phyloP scores from a whole-genome alignment of 176 grass and related monocot genomes.

The Cenchrus purpureus region DNA sequence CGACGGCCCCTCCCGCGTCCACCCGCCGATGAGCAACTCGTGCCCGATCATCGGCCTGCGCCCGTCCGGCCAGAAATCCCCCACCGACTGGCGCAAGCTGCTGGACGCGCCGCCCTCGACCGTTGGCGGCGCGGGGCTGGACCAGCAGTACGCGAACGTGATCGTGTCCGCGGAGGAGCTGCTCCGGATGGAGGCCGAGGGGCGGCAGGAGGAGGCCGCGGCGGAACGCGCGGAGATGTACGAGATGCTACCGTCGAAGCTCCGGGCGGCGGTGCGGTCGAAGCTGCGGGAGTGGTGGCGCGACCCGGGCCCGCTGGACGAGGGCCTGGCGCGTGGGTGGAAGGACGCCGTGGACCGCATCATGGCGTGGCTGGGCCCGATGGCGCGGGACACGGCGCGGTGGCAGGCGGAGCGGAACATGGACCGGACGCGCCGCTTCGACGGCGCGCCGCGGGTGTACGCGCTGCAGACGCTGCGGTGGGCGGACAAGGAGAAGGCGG shows the following conservation, averaged over 20 bases:
- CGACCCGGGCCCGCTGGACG: slow-evolving; percentile 69
- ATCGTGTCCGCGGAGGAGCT: slow-evolving; percentile 72
- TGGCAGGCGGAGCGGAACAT: slow-evolving; percentile 94
- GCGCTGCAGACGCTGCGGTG: slow-evolving; percentile 84
- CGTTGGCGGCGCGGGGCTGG: slow-evolving; percentile 70
- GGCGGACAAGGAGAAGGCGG: slow-evolving; percentile 81
- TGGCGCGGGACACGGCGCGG: slow-evolving; percentile 70
- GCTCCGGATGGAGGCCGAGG: slow-evolving; percentile 66
- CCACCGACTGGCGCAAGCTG: slow-evolving; percentile 56
- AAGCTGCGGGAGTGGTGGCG: slow-evolving; percentile 95
- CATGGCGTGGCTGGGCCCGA: slow-evolving; percentile 79
- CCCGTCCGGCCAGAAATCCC: slow-evolving; percentile 8
- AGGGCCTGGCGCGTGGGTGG: slow-evolving; percentile 73
- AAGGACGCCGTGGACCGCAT: slow-evolving; percentile 72
- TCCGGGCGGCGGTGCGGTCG: slow-evolving; percentile 65
- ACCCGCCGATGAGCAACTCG: slow-evolving; percentile 57
- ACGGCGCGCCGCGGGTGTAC: slow-evolving; percentile 55
- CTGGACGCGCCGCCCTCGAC: slow-evolving; percentile 58
- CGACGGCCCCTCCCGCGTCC: slow-evolving; percentile 39
- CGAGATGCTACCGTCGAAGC: slow-evolving; percentile 79
- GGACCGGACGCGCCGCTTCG: slow-evolving; percentile 74
- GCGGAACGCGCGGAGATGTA: slow-evolving; percentile 82
- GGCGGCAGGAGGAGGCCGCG: slow-evolving; percentile 55
- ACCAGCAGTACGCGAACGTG: slow-evolving; percentile 80
- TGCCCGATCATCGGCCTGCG: slow-evolving; percentile 66